Evolutionary conservation across 1,139 yeast genomes (phyloP).

Genomic region (Kurtzmaniella quercitrusa): DNA sequence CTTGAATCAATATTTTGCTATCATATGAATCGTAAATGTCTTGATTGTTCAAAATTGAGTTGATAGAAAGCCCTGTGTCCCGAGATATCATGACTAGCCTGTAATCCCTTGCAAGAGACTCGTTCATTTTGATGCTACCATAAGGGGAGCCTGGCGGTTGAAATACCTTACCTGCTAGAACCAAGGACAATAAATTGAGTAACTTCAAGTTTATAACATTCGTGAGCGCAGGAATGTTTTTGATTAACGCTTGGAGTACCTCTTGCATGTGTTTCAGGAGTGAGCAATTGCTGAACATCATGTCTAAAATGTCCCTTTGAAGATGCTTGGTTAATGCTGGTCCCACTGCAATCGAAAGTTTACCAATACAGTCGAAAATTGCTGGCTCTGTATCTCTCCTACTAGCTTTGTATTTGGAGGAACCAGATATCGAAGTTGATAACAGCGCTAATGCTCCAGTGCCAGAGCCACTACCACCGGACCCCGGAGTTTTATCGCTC

Average conservation of each 20-base stretch:
- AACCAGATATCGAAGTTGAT: slow-evolving; percentile 26
- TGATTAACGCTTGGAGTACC: slow-evolving; percentile 64
- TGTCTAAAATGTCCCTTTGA: slow-evolving; percentile 74
- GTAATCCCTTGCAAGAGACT: slow-evolving; percentile 68
- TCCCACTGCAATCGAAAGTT: slow-evolving; percentile 84
- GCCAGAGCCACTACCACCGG: slow-evolving; percentile 14
- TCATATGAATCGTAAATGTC: slow-evolving; percentile 45
- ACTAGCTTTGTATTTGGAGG: slow-evolving; percentile 55
- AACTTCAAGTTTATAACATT: slow-evolving; percentile 68
- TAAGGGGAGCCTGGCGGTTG: slow-evolving; percentile 88
- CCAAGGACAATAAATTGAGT: slow-evolving; percentile 67
- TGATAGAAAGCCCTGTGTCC: slow-evolving; percentile 51
- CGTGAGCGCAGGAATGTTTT: slow-evolving; percentile 76
- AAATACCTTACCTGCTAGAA: slow-evolving; percentile 79
- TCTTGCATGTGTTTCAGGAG: slow-evolving; percentile 76
- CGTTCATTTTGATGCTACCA: slow-evolving; percentile 58
- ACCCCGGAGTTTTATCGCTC: slow-evolving; percentile 3
- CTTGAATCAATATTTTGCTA: slow-evolving; percentile 55
- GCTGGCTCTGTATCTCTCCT: slow-evolving; percentile 82
- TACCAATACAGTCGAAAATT: slow-evolving; percentile 83
- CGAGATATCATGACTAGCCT: slow-evolving; percentile 69
- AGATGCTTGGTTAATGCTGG: slow-evolving; percentile 92
- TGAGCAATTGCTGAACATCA: slow-evolving; percentile 75
- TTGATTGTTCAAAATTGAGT: slow-evolving; percentile 32
- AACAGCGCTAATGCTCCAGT: background rate